Percentiles rank a stretch among this genome's conserved stretches.
Conservation (phyloP, 1,139 yeast species). For the Taiozyma onychis region DNA sequence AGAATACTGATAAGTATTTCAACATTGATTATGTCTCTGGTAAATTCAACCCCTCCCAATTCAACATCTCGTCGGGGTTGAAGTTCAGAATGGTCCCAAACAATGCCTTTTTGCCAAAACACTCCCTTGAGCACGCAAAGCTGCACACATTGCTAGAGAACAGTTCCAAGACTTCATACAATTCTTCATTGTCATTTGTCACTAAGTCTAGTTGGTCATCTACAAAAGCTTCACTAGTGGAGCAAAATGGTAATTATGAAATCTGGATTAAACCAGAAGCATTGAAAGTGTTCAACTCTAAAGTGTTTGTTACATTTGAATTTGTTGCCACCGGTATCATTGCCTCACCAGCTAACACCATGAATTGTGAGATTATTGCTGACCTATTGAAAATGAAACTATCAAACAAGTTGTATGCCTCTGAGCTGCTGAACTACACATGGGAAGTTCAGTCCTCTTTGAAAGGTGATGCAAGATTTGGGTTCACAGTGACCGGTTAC, state of each 20-base stretch:
- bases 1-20: constrained; percentile 27
- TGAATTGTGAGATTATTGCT: constrained; percentile 44
- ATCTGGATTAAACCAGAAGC: constrained; percentile 44
- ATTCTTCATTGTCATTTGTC: constrained; percentile 28
- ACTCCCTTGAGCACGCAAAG: constrained; percentile 10
- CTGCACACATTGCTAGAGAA: constrained; percentile 19
- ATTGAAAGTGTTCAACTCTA: constrained; percentile 24
- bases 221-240: constrained; percentile 27
- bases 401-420: constrained; percentile 39
- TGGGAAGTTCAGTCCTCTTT: constrained; percentile 50
- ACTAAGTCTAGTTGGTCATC: constrained; percentile 23
- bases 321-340: constrained; percentile 26
- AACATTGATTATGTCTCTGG: constrained; percentile 30
- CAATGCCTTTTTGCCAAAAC: constrained; percentile 19
- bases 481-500: constrained; percentile 47
- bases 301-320: constrained; percentile 40
- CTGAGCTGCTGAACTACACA: constrained; percentile 45
- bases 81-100: constrained; percentile 1
- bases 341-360: constrained; percentile 31
- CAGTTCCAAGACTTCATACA: constrained; percentile 24
- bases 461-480: constrained; percentile 44
- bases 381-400: constrained; percentile 39
- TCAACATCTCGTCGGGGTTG: constrained; percentile 1
- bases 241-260: constrained; percentile 32
- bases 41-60: constrained; percentile 17